Base-by-base conservation (phyloP, 2,329 filamentous ascomycete genomes). In the Colletotrichum navitas region DNA sequence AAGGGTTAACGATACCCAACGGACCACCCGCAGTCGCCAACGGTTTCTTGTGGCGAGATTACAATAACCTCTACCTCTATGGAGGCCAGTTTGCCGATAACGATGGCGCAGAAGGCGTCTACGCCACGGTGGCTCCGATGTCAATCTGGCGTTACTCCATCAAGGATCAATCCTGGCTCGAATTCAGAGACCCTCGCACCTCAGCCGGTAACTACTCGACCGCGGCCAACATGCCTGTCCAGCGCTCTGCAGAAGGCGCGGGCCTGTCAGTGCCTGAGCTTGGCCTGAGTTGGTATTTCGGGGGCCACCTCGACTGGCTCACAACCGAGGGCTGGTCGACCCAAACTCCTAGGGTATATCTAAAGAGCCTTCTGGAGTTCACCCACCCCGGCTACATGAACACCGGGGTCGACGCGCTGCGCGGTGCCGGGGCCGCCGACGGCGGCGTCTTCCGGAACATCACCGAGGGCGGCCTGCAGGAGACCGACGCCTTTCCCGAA, bases 241-340 rank as follows among this genome's bases (percentile, higher is more conserved):
- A 94, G 77, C 85, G 92, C 56, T 87, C 92, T 2, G 92, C 92
- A 1, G 93, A 95, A 78, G 93, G 93, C 8, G 91, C 93, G 14
- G 92, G 92, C 0, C 81, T 93, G 18, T 92, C 89, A 36, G 89
- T 94, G 0, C 89, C 91, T 0, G 88, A 90, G 65, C 81, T 94
- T 0, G 92, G 92, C 0, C 81, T 91, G 58, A 93, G 91, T 41
- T 95, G 90, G 85, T 95, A 94, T 79, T 95, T 95, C 80, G 93
- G 92, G 34, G 93, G 93, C 0, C 93, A 94, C 79, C 82, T 93
- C 7, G 92, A 95, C 78, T 78, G 81, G 77, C 82, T 81, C 14
- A 89, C 87, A 5, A 90, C 85, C 0, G 80, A 79, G 0, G 92
- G 90, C 16, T 94, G 93, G 93, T 90, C 90, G n/a, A 87, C 88